Evolutionary conservation across 164 flowering plant species (phyloP).

Genomic region (Liquidambar formosana): DNA sequence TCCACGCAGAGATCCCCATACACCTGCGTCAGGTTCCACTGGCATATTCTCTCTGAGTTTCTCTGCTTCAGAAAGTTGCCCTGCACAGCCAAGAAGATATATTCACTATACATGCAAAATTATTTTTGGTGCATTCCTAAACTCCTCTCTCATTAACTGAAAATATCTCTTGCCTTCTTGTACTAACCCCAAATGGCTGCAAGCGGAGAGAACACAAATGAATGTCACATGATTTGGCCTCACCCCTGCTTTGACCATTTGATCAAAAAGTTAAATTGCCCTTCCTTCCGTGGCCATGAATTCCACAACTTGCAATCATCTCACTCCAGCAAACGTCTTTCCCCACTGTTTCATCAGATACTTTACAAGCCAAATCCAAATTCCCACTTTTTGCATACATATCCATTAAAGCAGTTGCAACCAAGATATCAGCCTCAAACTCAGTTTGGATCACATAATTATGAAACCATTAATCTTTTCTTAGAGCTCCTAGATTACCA

Average conservation of each 20-base stretch:
- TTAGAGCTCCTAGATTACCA: no score
- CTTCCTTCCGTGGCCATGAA: constrained; percentile 30
- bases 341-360: constrained; percentile 25
- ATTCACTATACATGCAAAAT: constrained; percentile 35
- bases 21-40: constrained; percentile 22
- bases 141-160: no score
- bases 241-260: constrained; percentile 25
- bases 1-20: constrained; percentile 39
- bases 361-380: constrained; percentile 19
- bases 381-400: constrained; percentile 38
- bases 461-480: constrained; percentile 28
- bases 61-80: no score
- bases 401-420: no score
- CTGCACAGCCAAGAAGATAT: constrained; percentile 37
- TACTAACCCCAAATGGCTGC: constrained; percentile 31
- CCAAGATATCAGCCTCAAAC: no score
- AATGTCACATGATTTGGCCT: constrained; percentile 35
- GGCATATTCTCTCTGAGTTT: constrained; percentile 27
- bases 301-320: constrained; percentile 34
- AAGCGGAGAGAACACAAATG: no score
- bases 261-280: constrained; percentile 23
- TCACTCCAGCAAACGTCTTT: constrained; percentile 44
- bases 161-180: constrained; percentile 22
- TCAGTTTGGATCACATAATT: no score
- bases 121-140: constrained; percentile 15